phyloP scores from a whole-genome alignment of 2,329 filamentous ascomycete genomes.

The Sporothrix pallida region DNA sequence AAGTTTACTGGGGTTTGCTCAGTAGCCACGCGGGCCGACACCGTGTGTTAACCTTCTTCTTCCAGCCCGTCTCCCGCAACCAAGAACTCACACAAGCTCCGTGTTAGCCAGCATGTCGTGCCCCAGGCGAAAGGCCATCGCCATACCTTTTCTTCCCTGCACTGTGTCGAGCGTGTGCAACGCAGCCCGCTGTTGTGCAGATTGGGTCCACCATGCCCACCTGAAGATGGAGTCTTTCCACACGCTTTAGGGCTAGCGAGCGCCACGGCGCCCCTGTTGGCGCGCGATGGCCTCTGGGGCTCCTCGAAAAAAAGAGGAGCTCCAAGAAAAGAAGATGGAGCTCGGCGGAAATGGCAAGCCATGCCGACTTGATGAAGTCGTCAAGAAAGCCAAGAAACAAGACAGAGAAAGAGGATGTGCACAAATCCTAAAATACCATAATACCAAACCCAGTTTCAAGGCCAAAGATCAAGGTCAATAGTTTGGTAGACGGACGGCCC shows the following conservation, averaged over 20 bases:
- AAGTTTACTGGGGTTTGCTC: background rate
- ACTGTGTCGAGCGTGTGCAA: background rate
- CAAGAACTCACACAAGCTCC: background rate
- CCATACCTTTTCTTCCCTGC: background rate
- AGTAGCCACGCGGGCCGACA: conserved; percentile 11
- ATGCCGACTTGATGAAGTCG: background rate
- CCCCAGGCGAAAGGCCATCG: background rate
- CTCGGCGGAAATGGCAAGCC: background rate
- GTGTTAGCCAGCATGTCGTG: background rate
- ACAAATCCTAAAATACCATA: too few relatives aligned
- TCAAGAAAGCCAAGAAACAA: background rate
- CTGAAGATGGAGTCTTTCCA: background rate
- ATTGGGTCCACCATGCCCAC: background rate
- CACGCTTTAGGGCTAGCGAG: background rate
- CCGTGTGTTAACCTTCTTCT: conserved; percentile 9
- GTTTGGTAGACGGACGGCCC: background rate
- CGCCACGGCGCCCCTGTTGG: background rate
- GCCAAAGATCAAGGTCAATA: background rate
- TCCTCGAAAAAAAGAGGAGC: background rate
- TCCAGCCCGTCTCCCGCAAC: background rate
- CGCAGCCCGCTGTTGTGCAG: background rate
- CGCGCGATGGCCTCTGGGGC: background rate
- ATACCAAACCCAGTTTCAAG: too few relatives aligned
- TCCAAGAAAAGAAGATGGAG: background rate
- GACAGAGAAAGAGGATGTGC: too few relatives aligned